Conservation (phyloP, 805 yeast genomes). For the Barnettozyma sp. region DNA sequence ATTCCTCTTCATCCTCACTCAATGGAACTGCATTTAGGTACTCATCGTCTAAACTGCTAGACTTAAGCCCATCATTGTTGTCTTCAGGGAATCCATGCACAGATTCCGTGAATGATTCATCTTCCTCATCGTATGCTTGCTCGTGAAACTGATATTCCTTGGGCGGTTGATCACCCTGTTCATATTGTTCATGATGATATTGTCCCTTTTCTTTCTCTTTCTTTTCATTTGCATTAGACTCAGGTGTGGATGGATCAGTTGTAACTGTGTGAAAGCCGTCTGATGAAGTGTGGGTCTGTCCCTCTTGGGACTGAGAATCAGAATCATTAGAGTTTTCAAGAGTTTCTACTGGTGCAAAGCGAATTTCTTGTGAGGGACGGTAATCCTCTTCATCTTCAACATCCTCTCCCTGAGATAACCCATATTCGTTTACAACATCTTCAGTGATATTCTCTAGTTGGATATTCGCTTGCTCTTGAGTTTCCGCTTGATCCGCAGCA, state of each 20-base stretch:
- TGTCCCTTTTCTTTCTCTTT: too few species aligned
- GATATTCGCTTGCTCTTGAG: too few species aligned
- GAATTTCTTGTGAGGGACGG: constrained; percentile 10
- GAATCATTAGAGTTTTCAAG: too few species aligned
- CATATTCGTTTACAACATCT: constrained; percentile 11
- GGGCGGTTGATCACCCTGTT: constrained; percentile 1
- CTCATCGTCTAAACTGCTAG: constrained; percentile 2
- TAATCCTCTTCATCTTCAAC: constrained; percentile 22
- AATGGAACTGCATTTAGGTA: constrained; percentile 9
- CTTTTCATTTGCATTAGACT: too few species aligned
- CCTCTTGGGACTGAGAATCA: too few species aligned
- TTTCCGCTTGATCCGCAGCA: too few species aligned
- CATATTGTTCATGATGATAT: background rate
- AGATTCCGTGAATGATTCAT: constrained; percentile 1
- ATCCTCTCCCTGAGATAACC: constrained; percentile 15
- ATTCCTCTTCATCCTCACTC: constrained; percentile 10
- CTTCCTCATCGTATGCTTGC: constrained; percentile 6
- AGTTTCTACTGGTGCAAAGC: constrained; percentile 9
- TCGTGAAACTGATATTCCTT: constrained; percentile 6
- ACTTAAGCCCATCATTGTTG: background rate
- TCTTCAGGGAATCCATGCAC: constrained; percentile 2
- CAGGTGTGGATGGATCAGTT: background rate
- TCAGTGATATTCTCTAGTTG: too few species aligned
- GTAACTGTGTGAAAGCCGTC: background rate
- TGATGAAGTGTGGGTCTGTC: too few species aligned